phyloP scores from a whole-genome alignment of 495 filamentous ascomycete species.

The Xylaria telfairii region DNA sequence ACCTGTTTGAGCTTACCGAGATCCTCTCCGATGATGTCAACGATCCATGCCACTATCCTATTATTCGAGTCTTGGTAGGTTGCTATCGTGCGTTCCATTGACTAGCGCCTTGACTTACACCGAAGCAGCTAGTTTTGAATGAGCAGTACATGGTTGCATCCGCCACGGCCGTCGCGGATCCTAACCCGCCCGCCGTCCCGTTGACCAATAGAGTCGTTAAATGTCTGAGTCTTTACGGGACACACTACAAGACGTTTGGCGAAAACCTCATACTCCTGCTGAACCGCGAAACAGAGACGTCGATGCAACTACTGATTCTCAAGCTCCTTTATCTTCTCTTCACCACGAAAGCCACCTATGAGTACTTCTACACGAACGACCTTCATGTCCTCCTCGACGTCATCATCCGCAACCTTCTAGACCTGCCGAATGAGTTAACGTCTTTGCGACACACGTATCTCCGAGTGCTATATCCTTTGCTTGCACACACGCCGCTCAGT shows the following conservation, averaged over 20 bases:
- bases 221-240: constrained; percentile 77
- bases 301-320: constrained; percentile 89
- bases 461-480: constrained; percentile 88
- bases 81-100: constrained; percentile 11
- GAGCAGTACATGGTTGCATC: constrained; percentile 95
- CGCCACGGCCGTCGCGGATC: constrained; percentile 61
- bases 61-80: constrained; percentile 88
- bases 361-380: constrained; percentile 99
- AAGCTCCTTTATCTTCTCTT: constrained; percentile 96
- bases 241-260: constrained; percentile 88
- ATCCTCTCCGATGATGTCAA: constrained; percentile 84
- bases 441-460: constrained; percentile 94
- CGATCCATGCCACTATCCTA: constrained; percentile 95
- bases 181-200: constrained; percentile 50
- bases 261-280: constrained; percentile 96
- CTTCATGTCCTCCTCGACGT: constrained; percentile 93
- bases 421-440: constrained; percentile 81
- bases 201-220: constrained; percentile 95
- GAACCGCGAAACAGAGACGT: constrained; percentile 94
- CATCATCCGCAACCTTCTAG: constrained; percentile 92
- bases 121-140: constrained; percentile 83
- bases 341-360: constrained; percentile 86
- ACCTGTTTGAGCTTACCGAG: constrained; percentile 89
- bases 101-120: constrained; percentile 26
- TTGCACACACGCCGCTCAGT: constrained; percentile 88